Conservation (phyloP, 352 stramenopile species). For the Globisporangium middletonii region DNA sequence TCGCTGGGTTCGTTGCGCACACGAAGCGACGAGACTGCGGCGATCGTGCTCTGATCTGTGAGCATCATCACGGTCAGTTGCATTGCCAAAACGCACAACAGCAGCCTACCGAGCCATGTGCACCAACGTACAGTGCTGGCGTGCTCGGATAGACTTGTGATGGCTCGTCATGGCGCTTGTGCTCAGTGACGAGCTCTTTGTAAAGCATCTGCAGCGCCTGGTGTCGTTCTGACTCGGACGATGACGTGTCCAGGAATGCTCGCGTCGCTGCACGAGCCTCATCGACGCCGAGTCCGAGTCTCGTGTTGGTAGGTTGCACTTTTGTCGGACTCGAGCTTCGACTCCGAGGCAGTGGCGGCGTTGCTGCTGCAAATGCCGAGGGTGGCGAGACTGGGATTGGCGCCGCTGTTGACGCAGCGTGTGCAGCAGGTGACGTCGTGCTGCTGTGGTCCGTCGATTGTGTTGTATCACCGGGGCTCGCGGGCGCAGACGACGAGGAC, state of each 20-base stretch:
- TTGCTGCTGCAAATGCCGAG: not conserved
- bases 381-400: too few species aligned
- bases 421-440: not conserved
- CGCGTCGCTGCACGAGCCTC: slow-evolving; percentile 19
- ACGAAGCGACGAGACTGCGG: slow-evolving; percentile 15
- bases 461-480: not conserved
- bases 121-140: slow-evolving; percentile 1
- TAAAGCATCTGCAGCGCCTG: slow-evolving; percentile 19
- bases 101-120: too few species aligned
- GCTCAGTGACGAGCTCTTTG: slow-evolving; percentile 4
- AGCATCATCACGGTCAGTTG: too few species aligned
- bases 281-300: not conserved
- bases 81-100: too few species aligned
- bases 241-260: not conserved
- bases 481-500: slow-evolving; percentile 9
- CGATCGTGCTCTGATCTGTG: slow-evolving; percentile 17
- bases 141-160: not conserved
- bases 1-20: slow-evolving; percentile 27
- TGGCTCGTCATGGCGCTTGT: not conserved
- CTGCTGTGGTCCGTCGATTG: not conserved
- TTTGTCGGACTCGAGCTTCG: slow-evolving; percentile 6
- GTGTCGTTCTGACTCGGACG: slow-evolving; percentile 14
- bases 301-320: slow-evolving; percentile 3
- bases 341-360: not conserved
- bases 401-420: not conserved